Base-by-base conservation (phyloP, 768 basidiomycete species). In the Strobilomyces dryophilus region DNA sequence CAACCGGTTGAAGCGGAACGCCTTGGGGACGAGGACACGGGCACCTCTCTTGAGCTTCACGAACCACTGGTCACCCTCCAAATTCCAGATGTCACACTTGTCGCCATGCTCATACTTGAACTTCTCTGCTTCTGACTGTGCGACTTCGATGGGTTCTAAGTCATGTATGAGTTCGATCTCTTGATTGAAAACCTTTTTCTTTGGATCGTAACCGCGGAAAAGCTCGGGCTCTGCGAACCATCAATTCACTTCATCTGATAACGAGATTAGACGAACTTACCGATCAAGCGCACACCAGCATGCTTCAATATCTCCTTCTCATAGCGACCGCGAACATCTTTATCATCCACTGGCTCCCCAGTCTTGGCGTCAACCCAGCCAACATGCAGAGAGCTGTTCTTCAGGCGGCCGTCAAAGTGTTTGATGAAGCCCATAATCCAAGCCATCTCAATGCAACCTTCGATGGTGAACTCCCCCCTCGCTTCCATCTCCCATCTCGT, bases 401-500 rank as follows among this genome's bases (percentile, higher is more conserved):
- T 94, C 61, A 98, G 80, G 53, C 93, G 93, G 17, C 97, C 97
- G 60, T 99, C 92, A 71, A 98, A 95, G 76, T 99, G 94, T 71
- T 95, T 97, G 81, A 98, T 97, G 74, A 82, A 84, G 39, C 97
- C 95, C 92, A 95, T 98, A 72, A 98, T 86, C 95, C 95, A 99
- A 3, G 95, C 95, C 90, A 99, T 95, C 75, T 99, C 97, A 64
- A 99, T 97, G 65, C 92, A 92, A 18, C 97, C 97, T 70, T 97
- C 89, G 61, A 98, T 95, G 2, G 95, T 94, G 71, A 98, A 88
- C 65, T 95, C 86, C n/a, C 97, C 95, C 43, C 84, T 81, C 43
- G 94, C 95, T 68, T 99, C 97, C 94, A 99, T 98, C 75, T 99
- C 97, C 97, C 97, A 99, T 54, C 97, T 84, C 3, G 97, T 99